These are phyloP conservation scores for Talaromyces ruber DNA, from an alignment of 495 filamentous ascomycete species.

Conservation along the genomic window DNA sequence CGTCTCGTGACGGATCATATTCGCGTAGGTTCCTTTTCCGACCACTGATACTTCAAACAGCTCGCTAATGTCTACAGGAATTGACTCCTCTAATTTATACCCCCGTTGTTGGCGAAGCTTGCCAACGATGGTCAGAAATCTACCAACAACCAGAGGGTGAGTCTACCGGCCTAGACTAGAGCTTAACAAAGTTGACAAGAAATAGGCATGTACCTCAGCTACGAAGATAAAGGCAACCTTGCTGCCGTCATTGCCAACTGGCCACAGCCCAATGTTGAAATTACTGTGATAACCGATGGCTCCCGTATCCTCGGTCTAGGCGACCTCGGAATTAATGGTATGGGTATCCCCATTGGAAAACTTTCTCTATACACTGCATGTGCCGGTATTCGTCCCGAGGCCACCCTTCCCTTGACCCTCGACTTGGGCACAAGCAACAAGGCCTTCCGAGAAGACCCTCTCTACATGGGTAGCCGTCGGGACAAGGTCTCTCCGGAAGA, in stretches of 20 bases:
- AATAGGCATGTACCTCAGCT: slow-evolving; percentile 77
- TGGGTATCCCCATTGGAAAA: slow-evolving; percentile 97
- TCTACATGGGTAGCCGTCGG: slow-evolving; percentile 84
- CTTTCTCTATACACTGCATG: slow-evolving; percentile 91
- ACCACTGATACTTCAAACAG: slow-evolving; percentile 3
- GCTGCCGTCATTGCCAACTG: slow-evolving; percentile 79
- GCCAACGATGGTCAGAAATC: slow-evolving; percentile 88
- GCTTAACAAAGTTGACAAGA: background rate
- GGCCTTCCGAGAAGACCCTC: slow-evolving; percentile 75
- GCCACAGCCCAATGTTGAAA: slow-evolving; percentile 81
- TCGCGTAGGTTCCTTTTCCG: slow-evolving; percentile 38
- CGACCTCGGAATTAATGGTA: slow-evolving; percentile 93
- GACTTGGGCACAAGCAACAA: slow-evolving; percentile 92
- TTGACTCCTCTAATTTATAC: slow-evolving; percentile 96
- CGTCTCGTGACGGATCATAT: slow-evolving; percentile 85
- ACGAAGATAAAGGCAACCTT: slow-evolving; percentile 78
- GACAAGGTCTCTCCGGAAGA: slow-evolving; percentile 74
- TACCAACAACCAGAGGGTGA: slow-evolving; percentile 89
- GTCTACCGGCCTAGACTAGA: slow-evolving; percentile 10
- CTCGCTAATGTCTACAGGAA: slow-evolving; percentile 39
- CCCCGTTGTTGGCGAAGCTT: slow-evolving; percentile 93
- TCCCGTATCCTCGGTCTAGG: slow-evolving; percentile 93
- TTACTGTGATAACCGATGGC: slow-evolving; percentile 94
- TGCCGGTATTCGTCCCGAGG: slow-evolving; percentile 87
- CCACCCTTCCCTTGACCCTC: slow-evolving; percentile 84